These are phyloP conservation scores for Trypanosoma boissoni DNA, from an alignment of 208 protist species.

Conservation along the genomic window DNA sequence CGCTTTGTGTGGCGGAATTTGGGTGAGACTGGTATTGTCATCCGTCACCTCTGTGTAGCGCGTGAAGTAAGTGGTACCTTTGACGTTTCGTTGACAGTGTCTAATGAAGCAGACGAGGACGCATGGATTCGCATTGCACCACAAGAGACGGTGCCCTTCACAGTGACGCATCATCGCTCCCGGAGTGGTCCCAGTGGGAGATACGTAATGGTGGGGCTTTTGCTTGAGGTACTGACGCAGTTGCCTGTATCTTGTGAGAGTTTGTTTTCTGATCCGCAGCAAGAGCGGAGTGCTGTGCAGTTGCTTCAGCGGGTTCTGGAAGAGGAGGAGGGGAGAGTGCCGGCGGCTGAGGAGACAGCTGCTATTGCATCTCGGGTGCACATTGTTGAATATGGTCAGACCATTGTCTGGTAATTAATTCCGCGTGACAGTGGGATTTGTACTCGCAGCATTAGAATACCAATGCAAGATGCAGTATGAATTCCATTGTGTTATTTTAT, in stretches of 20 bases:
- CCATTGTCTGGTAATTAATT: not conserved
- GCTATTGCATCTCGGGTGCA: not conserved
- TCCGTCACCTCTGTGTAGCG: constrained; percentile 10
- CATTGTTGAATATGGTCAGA: constrained; percentile 13
- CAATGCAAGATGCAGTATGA: not conserved
- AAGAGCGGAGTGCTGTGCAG: not conserved
- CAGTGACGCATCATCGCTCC: not conserved
- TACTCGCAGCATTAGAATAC: not conserved
- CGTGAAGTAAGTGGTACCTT: constrained; percentile 17
- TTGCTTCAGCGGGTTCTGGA: not conserved
- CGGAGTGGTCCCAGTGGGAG: not conserved
- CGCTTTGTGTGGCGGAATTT: constrained; percentile 16
- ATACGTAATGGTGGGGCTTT: constrained; percentile 19
- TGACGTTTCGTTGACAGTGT: constrained; percentile 5
- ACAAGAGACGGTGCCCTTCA: not conserved
- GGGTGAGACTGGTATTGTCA: constrained; percentile 1
- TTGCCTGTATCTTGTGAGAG: not conserved
- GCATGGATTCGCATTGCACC: constrained; percentile 8
- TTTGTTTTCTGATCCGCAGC: not conserved
- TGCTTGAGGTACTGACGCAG: constrained; percentile 11
- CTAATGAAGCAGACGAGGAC: not conserved
- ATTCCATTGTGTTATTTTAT: not conserved
- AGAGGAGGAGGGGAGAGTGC: not conserved
- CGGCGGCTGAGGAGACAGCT: not conserved
- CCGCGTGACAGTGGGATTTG: not conserved